Base-by-base conservation (phyloP, 371 early-diverging fungal genomes). In the Batrachochytrium dendrobatidis region DNA sequence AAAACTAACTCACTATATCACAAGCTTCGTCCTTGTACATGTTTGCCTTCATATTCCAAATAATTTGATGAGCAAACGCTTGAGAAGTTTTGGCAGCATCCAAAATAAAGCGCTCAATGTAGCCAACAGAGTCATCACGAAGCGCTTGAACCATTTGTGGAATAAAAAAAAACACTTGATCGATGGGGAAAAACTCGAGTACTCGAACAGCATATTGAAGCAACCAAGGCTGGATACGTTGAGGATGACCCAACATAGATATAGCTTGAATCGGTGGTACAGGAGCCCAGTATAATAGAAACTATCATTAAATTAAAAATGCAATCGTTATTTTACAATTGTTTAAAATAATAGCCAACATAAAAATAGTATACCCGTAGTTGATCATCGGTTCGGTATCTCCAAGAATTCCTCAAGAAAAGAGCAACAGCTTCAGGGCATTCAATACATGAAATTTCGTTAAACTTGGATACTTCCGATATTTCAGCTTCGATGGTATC, bases 21-120 rank as follows among this genome's bases (percentile, higher is more conserved):
- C 24, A 31, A 25, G 30, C 26, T 5, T 57, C 34, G 55, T 58
- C 33, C 43, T 45, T 45, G 82, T 62, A 96, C 87, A 89, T 84
- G 75, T 99, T 99, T 46, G 99, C 99, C 35, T 94, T 88, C 94
- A 99, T 96, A 69, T 99, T 99, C 99, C 99, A 99, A 49, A 99
- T 96, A 51, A 99, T 94, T 72, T 99, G 98, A 73, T 99, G 99
- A 3, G 97, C 92, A 81, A 99, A 98, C 31, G 91, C 76, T 67
- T 94, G 98, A 6, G 94, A 93, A 0, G 86, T 84, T 59, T 83
- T 83, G 0, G 92, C 98, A 0, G 98, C 90, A 34, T 88, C 84
- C 71, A 98, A 71, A 29, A 98, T 93, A 59, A 88, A 95, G 50
- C 86, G 83, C 70, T 95, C 94, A 5, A 91, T 86, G 64, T 95